These are phyloP conservation scores for Pythium angustatum DNA, from an alignment of 352 stramenopile genomes.

Conservation along the genomic window DNA sequence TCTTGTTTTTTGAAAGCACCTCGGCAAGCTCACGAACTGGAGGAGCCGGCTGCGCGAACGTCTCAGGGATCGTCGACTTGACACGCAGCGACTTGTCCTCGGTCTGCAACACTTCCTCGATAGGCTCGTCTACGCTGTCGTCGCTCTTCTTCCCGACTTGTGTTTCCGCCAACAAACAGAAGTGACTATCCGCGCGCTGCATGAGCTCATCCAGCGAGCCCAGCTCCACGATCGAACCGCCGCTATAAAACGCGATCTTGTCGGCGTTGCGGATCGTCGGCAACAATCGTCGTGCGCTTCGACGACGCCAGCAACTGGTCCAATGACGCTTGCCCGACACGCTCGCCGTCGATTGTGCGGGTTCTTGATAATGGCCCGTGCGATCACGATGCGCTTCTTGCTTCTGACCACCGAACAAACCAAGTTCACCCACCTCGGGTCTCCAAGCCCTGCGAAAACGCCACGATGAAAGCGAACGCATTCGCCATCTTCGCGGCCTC, in stretches of 20 bases:
- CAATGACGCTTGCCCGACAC: constrained; percentile 89
- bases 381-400: constrained; percentile 93
- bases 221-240: constrained; percentile 73
- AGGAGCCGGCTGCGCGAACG: too few species aligned
- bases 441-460: constrained; percentile 81
- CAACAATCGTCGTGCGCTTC: constrained; percentile 84
- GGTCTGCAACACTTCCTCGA: background rate
- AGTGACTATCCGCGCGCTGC: constrained; percentile 31
- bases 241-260: constrained; percentile 78
- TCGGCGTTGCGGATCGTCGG: constrained; percentile 78
- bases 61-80: too few species aligned
- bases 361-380: constrained; percentile 87
- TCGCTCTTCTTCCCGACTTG: constrained; percentile 16
- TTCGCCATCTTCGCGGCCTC: constrained; percentile 33
- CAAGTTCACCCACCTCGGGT: constrained; percentile 90
- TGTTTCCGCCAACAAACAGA: constrained; percentile 29
- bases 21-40: too few species aligned
- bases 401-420: constrained; percentile 92
- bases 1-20: too few species aligned
- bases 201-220: constrained; percentile 85
- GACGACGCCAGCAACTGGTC: constrained; percentile 49
- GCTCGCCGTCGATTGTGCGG: constrained; percentile 76
- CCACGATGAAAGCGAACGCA: constrained; percentile 64
- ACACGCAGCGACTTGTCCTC: background rate
- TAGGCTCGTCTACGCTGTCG: background rate